Evolutionary conservation across 108 stramenopile species (phyloP).

Genomic region (Epipyxis sp.): DNA sequence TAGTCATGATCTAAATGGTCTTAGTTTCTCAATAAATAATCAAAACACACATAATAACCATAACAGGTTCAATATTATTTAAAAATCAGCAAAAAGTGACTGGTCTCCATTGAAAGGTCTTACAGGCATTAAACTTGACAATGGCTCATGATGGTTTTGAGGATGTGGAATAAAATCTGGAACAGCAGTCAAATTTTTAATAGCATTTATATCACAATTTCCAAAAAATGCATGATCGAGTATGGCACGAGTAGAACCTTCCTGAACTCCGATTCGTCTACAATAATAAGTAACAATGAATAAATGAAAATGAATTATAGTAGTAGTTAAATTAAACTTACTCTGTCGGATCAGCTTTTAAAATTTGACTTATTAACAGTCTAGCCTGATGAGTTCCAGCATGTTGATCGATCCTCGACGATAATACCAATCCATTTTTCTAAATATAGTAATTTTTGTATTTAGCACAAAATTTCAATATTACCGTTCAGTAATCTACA

Average conservation of each 20-base stretch:
- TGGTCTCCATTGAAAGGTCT: constrained; percentile 20
- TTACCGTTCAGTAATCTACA: too few relatives aligned
- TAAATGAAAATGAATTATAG: not conserved
- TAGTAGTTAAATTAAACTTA: not conserved
- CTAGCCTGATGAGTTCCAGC: constrained; percentile 16
- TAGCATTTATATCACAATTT: constrained; percentile 3
- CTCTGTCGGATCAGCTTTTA: constrained; percentile 31
- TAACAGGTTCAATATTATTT: too few relatives aligned
- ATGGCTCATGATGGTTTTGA: constrained; percentile 3
- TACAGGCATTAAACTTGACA: constrained; percentile 10
- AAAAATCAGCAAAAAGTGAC: constrained; percentile 8
- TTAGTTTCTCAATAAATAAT: too few relatives aligned
- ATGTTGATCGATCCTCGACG: constrained; percentile 24
- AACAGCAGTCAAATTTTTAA: not conserved
- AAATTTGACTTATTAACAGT: not conserved
- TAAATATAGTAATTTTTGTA: too few relatives aligned
- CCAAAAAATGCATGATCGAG: constrained; percentile 20
- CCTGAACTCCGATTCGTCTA: constrained; percentile 21
- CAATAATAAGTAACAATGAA: not conserved
- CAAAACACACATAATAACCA: too few relatives aligned
- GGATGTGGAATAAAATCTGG: constrained; percentile 21
- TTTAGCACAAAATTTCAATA: constrained; percentile 11
- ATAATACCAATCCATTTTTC: constrained; percentile 25
- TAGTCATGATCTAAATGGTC: too few relatives aligned
- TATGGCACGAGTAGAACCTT: constrained; percentile 15